Evolutionary conservation across 2,329 filamentous ascomycete genomes (phyloP), one percentile per base, ranked within the genome.

Genomic region (Botrytis byssoidea): DNA sequence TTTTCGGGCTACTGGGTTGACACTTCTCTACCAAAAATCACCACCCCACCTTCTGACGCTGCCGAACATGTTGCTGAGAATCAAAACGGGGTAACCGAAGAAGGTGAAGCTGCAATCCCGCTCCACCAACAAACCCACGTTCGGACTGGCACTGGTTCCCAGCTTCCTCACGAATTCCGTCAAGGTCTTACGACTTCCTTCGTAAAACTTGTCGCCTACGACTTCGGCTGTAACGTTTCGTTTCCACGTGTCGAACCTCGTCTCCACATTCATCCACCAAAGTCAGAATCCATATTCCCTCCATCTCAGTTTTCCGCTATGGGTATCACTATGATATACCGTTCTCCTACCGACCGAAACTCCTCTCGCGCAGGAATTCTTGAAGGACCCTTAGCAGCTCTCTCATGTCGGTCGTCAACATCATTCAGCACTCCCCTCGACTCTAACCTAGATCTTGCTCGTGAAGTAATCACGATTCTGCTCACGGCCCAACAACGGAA

Each of bases 401-500:
- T 91, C 35, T 90, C 88, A 72, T 85, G 88, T 12, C 85, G 90
- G 44, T 86, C 87, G 67, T 86, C 85, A 20, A 87, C 86, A 12
- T 83, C 81, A 42, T 91, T 92, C 78, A 77, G 85, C 51, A 81
- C 82, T 12, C 85, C 84, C 67, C 82, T 86, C 70, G 91, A 93
- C 59, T 88, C 91, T 73, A 83, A 87, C 44, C 83, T 90, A 59
- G 91, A 92, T 78, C 84, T 91, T 35, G 87, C 87, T 0, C 85
- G 89, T 48, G 90, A 92, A 79, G 80, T 91, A 0, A 83, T 90
- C 42, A 88, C 89, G 5, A 86, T 88, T 0, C 83, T 92, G 6
- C 83, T 90, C 65, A 89, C 89, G 12, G 90, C 90, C 0, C 90
- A 92, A 79, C 89, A 91, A 75, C 87, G 90, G 29, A 84, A 86